Percentiles rank a stretch among this genome's conserved stretches.
Conservation (phyloP, 1,284 basidiomycete species). For the Cryptococcus sp. region DNA sequence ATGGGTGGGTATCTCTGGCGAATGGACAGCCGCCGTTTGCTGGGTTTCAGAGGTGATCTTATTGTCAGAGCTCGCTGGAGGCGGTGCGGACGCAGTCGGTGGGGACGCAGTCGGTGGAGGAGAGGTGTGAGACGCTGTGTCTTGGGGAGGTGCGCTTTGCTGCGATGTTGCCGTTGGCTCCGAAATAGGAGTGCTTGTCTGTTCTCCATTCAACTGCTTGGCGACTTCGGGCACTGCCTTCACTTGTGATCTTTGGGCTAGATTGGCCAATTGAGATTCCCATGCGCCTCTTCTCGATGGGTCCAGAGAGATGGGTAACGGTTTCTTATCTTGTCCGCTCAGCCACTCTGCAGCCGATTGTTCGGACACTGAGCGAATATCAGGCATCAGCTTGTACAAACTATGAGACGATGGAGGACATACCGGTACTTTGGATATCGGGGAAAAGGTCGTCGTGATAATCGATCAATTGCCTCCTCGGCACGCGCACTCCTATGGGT, state of each 20-base stretch:
- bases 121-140: too few relatives aligned
- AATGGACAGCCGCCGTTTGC: not conserved
- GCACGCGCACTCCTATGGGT: slow-evolving; percentile 51
- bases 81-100: too few relatives aligned
- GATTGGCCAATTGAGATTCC: slow-evolving; percentile 27
- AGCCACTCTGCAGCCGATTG: slow-evolving; percentile 49
- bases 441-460: slow-evolving; percentile 56
- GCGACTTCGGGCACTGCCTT: not conserved
- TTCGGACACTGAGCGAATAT: slow-evolving; percentile 36
- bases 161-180: not conserved
- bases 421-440: slow-evolving; percentile 38
- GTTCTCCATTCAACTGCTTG: too few relatives aligned
- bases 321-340: slow-evolving; percentile 37
- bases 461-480: slow-evolving; percentile 55
- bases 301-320: slow-evolving; percentile 37
- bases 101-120: too few relatives aligned
- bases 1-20: not conserved
- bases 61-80: too few relatives aligned
- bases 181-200: not conserved
- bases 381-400: slow-evolving; percentile 17
- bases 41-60: too few relatives aligned
- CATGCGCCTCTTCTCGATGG: slow-evolving; percentile 36
- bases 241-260: slow-evolving; percentile 1
- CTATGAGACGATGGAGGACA: slow-evolving; percentile 11
- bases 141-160: too few relatives aligned